Percentiles rank a stretch among this genome's conserved stretches.
These are phyloP conservation scores for Phyllosticta capitalensis DNA, from an alignment of 2,329 filamentous ascomycete species.

Conservation along the genomic window DNA sequence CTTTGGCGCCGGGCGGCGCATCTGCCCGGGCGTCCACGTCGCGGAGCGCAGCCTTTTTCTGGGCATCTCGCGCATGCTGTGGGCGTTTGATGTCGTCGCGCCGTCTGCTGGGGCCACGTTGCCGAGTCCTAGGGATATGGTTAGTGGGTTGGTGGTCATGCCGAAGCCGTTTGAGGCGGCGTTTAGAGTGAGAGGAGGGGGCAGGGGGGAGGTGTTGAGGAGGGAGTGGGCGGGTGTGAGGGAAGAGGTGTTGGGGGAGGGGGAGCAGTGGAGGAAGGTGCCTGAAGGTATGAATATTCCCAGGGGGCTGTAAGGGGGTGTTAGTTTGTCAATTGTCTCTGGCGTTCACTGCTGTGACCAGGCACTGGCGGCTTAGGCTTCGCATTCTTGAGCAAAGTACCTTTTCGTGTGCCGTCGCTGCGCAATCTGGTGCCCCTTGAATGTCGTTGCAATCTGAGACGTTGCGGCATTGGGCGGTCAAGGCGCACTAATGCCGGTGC, in stretches of 20 bases:
- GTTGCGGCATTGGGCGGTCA: no score
- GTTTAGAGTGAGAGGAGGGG: slow-evolving; percentile 14
- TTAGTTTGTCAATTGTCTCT: no score
- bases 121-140: slow-evolving; percentile 13
- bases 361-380: no score
- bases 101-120: neutral
- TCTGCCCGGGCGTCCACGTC: slow-evolving; percentile 9
- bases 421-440: no score
- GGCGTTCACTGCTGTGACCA: no score
- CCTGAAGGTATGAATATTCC: slow-evolving; percentile 15
- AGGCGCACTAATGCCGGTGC: no score
- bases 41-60: slow-evolving; percentile 11
- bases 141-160: slow-evolving; percentile 15
- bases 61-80: slow-evolving; percentile 9
- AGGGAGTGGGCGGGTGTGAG: slow-evolving; percentile 16
- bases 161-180: slow-evolving; percentile 16
- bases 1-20: slow-evolving; percentile 20
- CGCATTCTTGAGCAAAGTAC: no score
- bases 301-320: neutral
- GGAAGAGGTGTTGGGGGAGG: slow-evolving; percentile 5
- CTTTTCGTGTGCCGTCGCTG: no score
- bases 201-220: slow-evolving; percentile 10
- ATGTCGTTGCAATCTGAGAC: no score
- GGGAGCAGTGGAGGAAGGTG: slow-evolving; percentile 17
- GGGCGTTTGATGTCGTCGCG: slow-evolving; percentile 10